phyloP scores from a whole-genome alignment of 208 protist species.

The Leishmania gerbilli region DNA sequence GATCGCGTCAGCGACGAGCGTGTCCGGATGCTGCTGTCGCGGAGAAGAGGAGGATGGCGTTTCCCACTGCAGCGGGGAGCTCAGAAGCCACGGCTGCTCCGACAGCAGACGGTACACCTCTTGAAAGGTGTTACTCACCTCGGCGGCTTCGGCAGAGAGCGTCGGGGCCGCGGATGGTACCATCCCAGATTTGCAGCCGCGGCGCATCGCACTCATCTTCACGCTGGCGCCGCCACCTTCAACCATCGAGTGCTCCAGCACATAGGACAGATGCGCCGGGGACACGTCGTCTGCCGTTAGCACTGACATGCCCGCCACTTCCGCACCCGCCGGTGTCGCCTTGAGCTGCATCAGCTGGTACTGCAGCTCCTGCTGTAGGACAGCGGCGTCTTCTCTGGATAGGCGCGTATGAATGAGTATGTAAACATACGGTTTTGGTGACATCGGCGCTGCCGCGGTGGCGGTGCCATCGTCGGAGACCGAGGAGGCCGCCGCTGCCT shows the following conservation, averaged over 20 bases:
- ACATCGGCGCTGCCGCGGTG: neutral
- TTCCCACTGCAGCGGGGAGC: neutral
- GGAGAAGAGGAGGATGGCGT: neutral
- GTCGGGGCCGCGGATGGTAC: neutral
- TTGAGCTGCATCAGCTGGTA: slow-evolving; percentile 25
- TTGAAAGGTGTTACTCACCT: slow-evolving; percentile 11
- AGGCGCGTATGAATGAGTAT: slow-evolving; percentile 31
- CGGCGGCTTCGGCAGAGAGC: slow-evolving; percentile 13
- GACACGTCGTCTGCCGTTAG: slow-evolving; percentile 25
- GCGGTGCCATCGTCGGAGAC: neutral
- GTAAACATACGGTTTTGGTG: slow-evolving; percentile 11
- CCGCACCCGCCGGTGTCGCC: slow-evolving; percentile 14
- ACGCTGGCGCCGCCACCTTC: neutral
- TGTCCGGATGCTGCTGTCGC: slow-evolving; percentile 12
- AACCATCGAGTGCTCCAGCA: slow-evolving; percentile 14
- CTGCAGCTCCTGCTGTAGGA: slow-evolving; percentile 30
- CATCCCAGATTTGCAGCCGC: neutral
- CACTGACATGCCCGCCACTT: slow-evolving; percentile 23
- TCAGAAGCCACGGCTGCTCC: slow-evolving; percentile 14
- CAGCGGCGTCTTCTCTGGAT: slow-evolving; percentile 20
- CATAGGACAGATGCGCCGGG: slow-evolving; percentile 17
- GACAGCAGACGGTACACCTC: slow-evolving; percentile 27
- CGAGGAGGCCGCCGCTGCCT: neutral
- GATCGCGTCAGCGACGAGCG: slow-evolving; percentile 17
- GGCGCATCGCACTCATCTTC: neutral